phyloP scores from a whole-genome alignment of 805 yeast genomes.

The Ogataea nonfermentans region DNA sequence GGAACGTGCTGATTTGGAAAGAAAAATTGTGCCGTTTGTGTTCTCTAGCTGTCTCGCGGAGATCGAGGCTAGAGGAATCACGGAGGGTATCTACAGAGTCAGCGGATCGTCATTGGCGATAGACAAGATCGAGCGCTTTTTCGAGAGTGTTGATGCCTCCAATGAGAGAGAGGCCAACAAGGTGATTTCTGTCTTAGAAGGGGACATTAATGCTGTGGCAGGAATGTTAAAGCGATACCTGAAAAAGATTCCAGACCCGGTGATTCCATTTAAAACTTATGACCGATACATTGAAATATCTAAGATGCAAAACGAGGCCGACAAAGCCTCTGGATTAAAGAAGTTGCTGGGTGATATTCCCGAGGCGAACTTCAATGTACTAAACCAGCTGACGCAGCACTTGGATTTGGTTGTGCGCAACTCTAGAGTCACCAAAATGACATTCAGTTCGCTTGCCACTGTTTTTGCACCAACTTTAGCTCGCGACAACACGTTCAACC shows the following conservation, averaged over 20 bases:
- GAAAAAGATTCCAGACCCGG: slow-evolving; percentile 80
- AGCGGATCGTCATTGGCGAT: slow-evolving; percentile 78
- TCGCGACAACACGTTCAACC: slow-evolving; percentile 58
- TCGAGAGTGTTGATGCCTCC: slow-evolving; percentile 27
- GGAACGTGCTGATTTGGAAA: slow-evolving; percentile 61
- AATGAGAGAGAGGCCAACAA: slow-evolving; percentile 36
- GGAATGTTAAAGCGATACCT: slow-evolving; percentile 85
- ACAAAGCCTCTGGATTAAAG: slow-evolving; percentile 43
- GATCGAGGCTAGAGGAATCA: slow-evolving; percentile 74
- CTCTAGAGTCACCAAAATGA: slow-evolving; percentile 72
- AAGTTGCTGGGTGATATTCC: slow-evolving; percentile 58
- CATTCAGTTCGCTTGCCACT: slow-evolving; percentile 73
- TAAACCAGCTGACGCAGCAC: slow-evolving; percentile 61
- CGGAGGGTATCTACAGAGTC: slow-evolving; percentile 88
- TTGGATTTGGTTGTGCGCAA: slow-evolving; percentile 55
- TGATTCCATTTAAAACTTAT: slow-evolving; percentile 69
- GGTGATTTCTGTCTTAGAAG: slow-evolving; percentile 20
- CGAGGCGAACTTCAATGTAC: slow-evolving; percentile 57
- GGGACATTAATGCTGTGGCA: slow-evolving; percentile 83
- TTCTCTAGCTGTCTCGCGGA: slow-evolving; percentile 69
- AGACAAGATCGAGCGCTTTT: slow-evolving; percentile 39
- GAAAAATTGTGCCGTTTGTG: slow-evolving; percentile 63
- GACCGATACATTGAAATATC: slow-evolving; percentile 61
- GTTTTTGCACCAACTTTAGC: slow-evolving; percentile 94
- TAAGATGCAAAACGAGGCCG: slow-evolving; percentile 27